Base-by-base conservation (phyloP, 805 yeast species). In the Wickerhamiella azymoides region DNA sequence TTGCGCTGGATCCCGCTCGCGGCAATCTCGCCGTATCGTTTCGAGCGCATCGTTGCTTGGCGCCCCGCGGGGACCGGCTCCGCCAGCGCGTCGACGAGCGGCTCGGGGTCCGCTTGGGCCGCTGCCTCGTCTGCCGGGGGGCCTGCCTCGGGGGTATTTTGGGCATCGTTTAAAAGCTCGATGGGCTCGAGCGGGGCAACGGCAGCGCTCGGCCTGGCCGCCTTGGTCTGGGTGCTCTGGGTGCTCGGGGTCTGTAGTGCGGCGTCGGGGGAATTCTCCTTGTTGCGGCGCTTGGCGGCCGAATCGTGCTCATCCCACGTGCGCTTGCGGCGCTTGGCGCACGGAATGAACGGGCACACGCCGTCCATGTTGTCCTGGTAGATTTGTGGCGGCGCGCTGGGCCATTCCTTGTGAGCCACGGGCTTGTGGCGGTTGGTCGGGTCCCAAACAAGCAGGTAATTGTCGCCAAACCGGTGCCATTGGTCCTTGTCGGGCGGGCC, bases 401-500 rank as follows among this genome's bases (percentile, higher is more conserved):
- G 47, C 94, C 95, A 92, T 62, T 92, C 97, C 54, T 88, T 71
- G 6, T 77, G 68, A 10, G 88, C 78, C 5, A 85, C 73, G 0
- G 97, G 96, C 47, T 94, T 74, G 50, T 80, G 79, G 19, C 72
- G 72, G 54, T 83, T 88, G 51, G 78, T 72, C 21, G 82, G 67
- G 57, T 92, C 98, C 64, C 80, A 89, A 33, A 85, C 79, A 52
- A 80, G 78, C 24, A 85, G 66, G 62, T 79, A 85, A 6, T 79
- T 76, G 33, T 79, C 77, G 43, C 77, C 78, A 61, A 92, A 84
- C 60, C 83, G 83, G 57, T 80, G 79, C 56, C 81, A 74, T 59
- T 89, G 96, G 54, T 84, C 94, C 47, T 95, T 69, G 61, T 88
- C 96, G 32, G 80, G 73, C 0, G 94, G 82, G 13, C 50, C 49